These are phyloP conservation scores for Zygosaccharomyces pseudobailii DNA, from an alignment of 1,139 yeast species.

Conservation along the genomic window DNA sequence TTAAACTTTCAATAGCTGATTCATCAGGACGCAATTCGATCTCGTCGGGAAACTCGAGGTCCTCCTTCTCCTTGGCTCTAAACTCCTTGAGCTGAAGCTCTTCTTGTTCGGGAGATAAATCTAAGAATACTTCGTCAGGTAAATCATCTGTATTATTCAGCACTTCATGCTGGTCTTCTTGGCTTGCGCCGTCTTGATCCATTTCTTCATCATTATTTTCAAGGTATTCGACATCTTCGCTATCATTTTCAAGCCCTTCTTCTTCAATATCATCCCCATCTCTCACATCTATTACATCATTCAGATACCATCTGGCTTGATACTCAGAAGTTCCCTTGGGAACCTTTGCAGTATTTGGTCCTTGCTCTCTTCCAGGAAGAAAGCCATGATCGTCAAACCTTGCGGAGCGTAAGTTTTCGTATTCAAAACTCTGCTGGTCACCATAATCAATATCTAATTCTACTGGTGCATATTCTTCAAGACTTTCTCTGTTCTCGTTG, in stretches of 20 bases:
- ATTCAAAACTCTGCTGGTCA: constrained; percentile 42
- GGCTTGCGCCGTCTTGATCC: constrained; percentile 13
- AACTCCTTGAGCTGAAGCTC: constrained; percentile 66
- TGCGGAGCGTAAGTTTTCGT: constrained; percentile 48
- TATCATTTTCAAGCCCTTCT: constrained; percentile 35
- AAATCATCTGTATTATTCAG: constrained; percentile 32
- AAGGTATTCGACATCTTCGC: constrained; percentile 31
- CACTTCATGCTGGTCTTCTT: background rate
- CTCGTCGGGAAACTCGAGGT: constrained; percentile 94
- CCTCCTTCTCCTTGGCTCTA: constrained; percentile 71
- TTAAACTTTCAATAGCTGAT: constrained; percentile 68
- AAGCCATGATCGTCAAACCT: constrained; percentile 69
- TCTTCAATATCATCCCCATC: constrained; percentile 37
- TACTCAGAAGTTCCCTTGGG: constrained; percentile 92
- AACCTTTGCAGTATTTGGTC: constrained; percentile 41
- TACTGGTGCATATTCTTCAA: constrained; percentile 63
- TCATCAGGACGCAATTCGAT: constrained; percentile 74
- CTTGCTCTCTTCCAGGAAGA: constrained; percentile 42
- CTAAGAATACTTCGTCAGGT: constrained; percentile 61
- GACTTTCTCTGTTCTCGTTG: constrained; percentile 53
- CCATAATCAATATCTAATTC: constrained; percentile 51
- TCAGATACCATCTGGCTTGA: constrained; percentile 89
- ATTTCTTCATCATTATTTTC: constrained; percentile 39
- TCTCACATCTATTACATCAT: constrained; percentile 50
- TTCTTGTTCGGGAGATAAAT: constrained; percentile 78